A percentile compares a stretch with the other conserved stretches of the same genome.
Evolutionary conservation across 2,329 filamentous ascomycete genomes (phyloP).

Genomic region (Colletotrichum sp.): DNA sequence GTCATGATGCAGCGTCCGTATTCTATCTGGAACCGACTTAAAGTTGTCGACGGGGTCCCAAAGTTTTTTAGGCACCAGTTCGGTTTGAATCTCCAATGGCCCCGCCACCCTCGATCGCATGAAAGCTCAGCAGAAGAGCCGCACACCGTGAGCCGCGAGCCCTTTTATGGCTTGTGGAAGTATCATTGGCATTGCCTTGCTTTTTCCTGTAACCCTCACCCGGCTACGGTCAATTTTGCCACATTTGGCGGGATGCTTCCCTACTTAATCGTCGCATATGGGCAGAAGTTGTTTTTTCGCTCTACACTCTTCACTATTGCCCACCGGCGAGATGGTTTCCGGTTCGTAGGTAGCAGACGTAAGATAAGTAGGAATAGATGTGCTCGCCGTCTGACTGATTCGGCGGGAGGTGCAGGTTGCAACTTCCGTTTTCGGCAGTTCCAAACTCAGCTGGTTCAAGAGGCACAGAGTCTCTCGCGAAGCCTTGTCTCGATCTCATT

Average conservation of each 20-base stretch:
- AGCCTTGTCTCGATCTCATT: not conserved
- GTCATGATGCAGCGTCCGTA: not conserved
- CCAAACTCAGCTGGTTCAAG: not conserved
- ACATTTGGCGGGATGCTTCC: not conserved
- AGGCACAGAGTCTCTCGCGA: not conserved
- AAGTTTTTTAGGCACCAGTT: not conserved
- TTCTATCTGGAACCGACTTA: not conserved
- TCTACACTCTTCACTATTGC: not conserved
- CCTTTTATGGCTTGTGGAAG: not conserved
- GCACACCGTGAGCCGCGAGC: not conserved
- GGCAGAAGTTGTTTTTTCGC: not conserved
- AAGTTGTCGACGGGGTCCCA: not conserved
- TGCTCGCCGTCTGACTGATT: not conserved
- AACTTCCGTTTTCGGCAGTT: not conserved
- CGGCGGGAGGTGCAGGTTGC: not conserved
- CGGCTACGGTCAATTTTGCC: not conserved
- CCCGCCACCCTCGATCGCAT: not conserved
- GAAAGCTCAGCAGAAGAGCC: not conserved
- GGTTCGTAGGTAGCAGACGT: not conserved
- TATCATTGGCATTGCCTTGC: not conserved
- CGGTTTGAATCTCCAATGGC: not conserved
- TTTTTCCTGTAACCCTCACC: not conserved
- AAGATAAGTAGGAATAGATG: not conserved
- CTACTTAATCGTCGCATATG: not conserved
- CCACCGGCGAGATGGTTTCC: not conserved